Percentiles rank a stretch among this genome's conserved stretches.
Conservation (phyloP, 257 asterid species). For the Avicennia marina region DNA sequence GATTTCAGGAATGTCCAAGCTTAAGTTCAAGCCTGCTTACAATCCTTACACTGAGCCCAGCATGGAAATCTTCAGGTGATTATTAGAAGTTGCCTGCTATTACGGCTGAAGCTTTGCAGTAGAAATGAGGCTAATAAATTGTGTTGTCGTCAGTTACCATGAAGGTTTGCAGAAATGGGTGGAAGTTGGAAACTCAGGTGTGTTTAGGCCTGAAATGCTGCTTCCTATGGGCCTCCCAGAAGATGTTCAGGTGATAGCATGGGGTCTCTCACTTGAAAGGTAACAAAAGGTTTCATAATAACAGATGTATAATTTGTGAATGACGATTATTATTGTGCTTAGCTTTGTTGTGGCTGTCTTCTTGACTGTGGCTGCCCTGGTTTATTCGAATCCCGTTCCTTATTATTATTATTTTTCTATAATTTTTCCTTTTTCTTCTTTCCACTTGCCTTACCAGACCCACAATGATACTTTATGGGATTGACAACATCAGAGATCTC, state of each 20-base stretch:
- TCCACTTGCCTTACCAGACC: slow-evolving; percentile 46
- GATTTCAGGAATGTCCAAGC: slow-evolving; percentile 82
- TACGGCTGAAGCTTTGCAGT: background rate
- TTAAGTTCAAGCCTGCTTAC: slow-evolving; percentile 93
- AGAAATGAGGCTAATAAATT: slow-evolving; percentile 5
- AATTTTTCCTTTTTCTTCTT: background rate
- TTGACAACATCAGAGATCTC: slow-evolving; percentile 93
- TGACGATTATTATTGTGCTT: too few species aligned
- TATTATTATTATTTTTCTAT: background rate
- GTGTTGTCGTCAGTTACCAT: slow-evolving; percentile 56
- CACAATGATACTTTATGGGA: slow-evolving; percentile 89
- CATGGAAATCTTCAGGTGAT: slow-evolving; percentile 98
- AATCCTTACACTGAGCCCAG: slow-evolving; percentile 98
- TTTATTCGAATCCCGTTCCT: background rate
- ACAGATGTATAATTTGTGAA: background rate
- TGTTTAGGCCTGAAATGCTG: slow-evolving; percentile 99
- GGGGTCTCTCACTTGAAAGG: slow-evolving; percentile 99
- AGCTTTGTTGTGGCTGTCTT: too few species aligned
- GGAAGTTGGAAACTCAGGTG: slow-evolving; percentile 95
- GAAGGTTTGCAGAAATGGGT: slow-evolving; percentile 96
- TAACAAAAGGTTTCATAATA: slow-evolving; percentile 16
- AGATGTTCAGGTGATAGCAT: slow-evolving; percentile 93
- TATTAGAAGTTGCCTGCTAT: background rate
- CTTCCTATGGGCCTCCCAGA: slow-evolving; percentile 97
- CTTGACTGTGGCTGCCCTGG: too few species aligned